Base-by-base conservation (phyloP, 2,329 filamentous ascomycete species). In the Aspergillus tubingensis region DNA sequence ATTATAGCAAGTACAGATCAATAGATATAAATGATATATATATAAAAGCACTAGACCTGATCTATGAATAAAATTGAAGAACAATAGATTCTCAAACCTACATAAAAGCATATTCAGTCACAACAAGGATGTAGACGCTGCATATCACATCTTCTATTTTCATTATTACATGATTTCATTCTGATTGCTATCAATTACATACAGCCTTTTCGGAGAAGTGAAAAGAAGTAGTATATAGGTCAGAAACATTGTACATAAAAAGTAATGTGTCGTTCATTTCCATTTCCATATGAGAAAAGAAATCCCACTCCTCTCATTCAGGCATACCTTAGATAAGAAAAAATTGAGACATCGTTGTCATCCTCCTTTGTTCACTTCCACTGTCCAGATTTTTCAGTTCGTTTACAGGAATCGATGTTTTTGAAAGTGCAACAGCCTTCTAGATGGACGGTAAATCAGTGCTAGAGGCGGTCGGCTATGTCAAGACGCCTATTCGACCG, bases 231-330 rank as follows among this genome's bases (percentile, higher is more conserved):
- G 47, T 60, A 62, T 55, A 56, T 59, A 63, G 48, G 61, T 59
- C 62, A 59, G 60, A 65, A 58, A 57, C 58, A 62, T 67, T 51
- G 59, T 65, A 68, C 67, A 66, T 59, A 61, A 65, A 30, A 30
- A 47, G 32, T 47, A 43, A 60, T 27, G 13, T 55, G 39, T 55
- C 39, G 30, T 43, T 36, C 48, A 38, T 30, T 8, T 25, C n/a
- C 38, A 52, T 38, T 59, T n/a, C 19, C 39, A 19, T 38, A 36
- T 54, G 21, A 39, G 38, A 32, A 50, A 41, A 21, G 8, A 25
- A 23, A 57, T 36, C 38, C 11, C 30, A n/a, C 43, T 30, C 38
- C 49, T 13, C 13, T 32, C 30, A 30, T 50, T 32, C 47, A 17
- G 17, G 25, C 47, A 50, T 50, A 50, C 47, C 47, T 50, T 30